Base-by-base conservation (phyloP, 2,329 filamentous ascomycete species). In the Verticillium tricorpus region DNA sequence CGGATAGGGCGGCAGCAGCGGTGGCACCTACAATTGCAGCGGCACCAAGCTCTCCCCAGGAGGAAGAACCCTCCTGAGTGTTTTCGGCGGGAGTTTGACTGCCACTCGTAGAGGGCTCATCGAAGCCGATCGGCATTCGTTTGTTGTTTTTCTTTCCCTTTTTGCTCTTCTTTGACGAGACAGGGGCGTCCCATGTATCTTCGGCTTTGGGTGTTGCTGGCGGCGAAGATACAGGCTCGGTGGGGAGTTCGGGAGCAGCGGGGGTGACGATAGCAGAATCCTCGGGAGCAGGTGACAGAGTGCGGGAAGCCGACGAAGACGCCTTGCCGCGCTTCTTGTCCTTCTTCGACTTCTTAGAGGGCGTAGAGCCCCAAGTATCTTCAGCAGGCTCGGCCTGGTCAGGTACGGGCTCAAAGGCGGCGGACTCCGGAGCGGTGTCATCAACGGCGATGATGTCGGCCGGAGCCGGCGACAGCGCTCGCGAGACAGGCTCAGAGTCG, bases 101-200 rank as follows among this genome's bases (percentile, higher is more conserved):
- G 6, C 19, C 45, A 12, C 45, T 54, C 17, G 12, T 39, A n/a
- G 59, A 59, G 19, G 54, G 40, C 54, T 62, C 58, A 37, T 37
- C 54, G 9, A 45, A 45, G 37, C 57, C 19, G 22, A 57, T 12
- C 17, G 45, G 45, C 45, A 56, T 50, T 5, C 45, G 45, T 32
- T 59, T 68, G 61, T 69, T 66, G 61, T 72, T 71, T 63, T 72
- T 50, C 45, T 50, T 50, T 22, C 58, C 58, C 61, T 70, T 71
- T 62, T 75, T 73, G 62, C 72, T 69, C 62, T 71, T 73, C 63
- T 73, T 69, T 60, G 62, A 59, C 25, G 61, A 22, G 3, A 45
- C 8, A 5, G 61, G 39, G 3, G 67, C 61, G 7, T 60, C 58
- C 54, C 69, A 66, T 17, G 67, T 66, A 19, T 59, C 62, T 64